Percentiles rank a stretch among this genome's conserved stretches.
phyloP scores from a whole-genome alignment of 176 grass and related monocot species.

The Rhynchospora tenuis region DNA sequence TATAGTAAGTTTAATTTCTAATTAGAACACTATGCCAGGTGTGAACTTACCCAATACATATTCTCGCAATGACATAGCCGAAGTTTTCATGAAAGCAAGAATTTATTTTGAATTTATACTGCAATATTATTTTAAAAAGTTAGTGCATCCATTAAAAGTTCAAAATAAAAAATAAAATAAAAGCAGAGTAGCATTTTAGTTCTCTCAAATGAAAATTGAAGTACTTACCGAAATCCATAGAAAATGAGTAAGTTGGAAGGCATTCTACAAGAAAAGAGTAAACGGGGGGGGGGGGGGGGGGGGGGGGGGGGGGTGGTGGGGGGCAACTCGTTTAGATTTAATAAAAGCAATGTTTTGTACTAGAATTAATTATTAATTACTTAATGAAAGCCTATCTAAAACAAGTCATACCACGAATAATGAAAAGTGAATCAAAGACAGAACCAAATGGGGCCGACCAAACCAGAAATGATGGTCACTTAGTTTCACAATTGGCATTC shows the following conservation, averaged over 20 bases:
- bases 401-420: slow-evolving; percentile 59
- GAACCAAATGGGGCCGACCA: slow-evolving; percentile 57
- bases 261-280: slow-evolving; percentile 69
- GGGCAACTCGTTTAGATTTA: not conserved
- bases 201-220: not conserved
- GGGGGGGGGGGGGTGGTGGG: no score
- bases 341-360: not conserved
- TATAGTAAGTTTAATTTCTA: not conserved
- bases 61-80: slow-evolving; percentile 41
- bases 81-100: slow-evolving; percentile 71
- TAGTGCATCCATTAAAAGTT: not conserved
- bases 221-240: slow-evolving; percentile 82
- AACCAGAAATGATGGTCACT: slow-evolving; percentile 88
- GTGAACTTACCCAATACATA: slow-evolving; percentile 61
- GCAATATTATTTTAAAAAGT: slow-evolving; percentile 23
- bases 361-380: not conserved
- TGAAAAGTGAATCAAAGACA: slow-evolving; percentile 73
- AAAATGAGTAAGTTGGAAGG: slow-evolving; percentile 77
- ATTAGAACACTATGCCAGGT: not conserved
- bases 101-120: slow-evolving; percentile 62
- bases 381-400: not conserved
- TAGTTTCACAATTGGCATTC: slow-evolving; percentile 77
- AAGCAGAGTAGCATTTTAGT: not conserved
- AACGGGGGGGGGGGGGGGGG: no score
- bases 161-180: slow-evolving; percentile 6